These are phyloP conservation scores for Fragaria iinumae DNA, from an alignment of 306 rosid genomes.

Conservation along the genomic window DNA sequence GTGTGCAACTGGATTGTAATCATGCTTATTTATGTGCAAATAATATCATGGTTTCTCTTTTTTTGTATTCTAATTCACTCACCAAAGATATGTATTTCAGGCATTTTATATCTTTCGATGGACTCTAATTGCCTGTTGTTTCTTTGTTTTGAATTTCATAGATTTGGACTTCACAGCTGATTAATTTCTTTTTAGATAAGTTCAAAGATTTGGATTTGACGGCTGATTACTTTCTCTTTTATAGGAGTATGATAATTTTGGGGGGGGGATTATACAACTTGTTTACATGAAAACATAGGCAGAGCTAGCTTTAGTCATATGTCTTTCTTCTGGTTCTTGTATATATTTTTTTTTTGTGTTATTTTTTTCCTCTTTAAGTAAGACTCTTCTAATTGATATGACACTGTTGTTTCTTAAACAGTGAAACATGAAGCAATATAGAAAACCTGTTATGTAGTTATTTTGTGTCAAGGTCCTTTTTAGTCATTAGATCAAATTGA, in stretches of 20 bases:
- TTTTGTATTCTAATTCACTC: neutral
- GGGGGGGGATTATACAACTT: neutral
- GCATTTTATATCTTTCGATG: neutral
- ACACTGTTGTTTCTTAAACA: neutral
- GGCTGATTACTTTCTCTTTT: neutral
- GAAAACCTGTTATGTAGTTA: neutral
- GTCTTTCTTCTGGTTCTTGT: neutral
- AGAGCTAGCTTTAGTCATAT: neutral
- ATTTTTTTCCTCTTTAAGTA: neutral
- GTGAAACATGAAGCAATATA: neutral
- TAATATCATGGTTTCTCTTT: neutral
- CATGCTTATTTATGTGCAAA: neutral
- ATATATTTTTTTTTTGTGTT: no score
- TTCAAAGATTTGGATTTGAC: neutral
- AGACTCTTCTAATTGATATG: neutral
- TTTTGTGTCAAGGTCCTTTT: constrained; percentile 1
- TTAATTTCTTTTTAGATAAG: neutral
- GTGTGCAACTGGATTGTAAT: neutral
- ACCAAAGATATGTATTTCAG: neutral
- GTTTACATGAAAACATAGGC: neutral
- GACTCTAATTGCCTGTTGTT: neutral
- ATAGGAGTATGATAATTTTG: neutral
- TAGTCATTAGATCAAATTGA: neutral
- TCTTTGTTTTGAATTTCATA: neutral
- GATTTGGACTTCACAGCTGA: neutral